Evolutionary conservation across 805 yeast species (phyloP).

Genomic region (Priceomyces fermenticarens): DNA sequence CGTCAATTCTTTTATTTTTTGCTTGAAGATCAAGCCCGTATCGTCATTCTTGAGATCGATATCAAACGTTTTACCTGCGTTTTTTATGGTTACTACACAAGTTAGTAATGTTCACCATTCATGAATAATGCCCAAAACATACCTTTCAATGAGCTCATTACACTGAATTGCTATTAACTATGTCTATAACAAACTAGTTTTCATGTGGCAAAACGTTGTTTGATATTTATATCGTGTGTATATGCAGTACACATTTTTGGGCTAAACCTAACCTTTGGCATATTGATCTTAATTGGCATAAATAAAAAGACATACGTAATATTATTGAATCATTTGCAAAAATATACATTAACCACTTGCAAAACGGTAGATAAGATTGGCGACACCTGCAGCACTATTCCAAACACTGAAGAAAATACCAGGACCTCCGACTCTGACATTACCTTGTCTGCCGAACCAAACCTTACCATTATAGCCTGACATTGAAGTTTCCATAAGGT

Average conservation of each 20-base stretch:
- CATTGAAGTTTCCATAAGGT: constrained; percentile 22
- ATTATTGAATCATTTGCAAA: too few relatives aligned
- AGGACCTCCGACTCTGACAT: constrained; percentile 35
- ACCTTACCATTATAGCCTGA: constrained; percentile 28
- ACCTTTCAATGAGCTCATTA: constrained; percentile 10
- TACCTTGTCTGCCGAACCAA: constrained; percentile 39
- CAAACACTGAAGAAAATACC: constrained; percentile 26
- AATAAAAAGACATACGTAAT: too few relatives aligned
- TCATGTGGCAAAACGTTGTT: too few relatives aligned
- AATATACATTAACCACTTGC: constrained; percentile 5
- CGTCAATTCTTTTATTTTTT: constrained; percentile 67
- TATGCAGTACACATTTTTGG: too few relatives aligned
- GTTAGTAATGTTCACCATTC: constrained; percentile 4
- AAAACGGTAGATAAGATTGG: constrained; percentile 21
- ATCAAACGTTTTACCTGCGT: constrained; percentile 42
- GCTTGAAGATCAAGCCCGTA: constrained; percentile 62
- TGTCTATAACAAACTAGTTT: too few relatives aligned
- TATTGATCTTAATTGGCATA: too few relatives aligned
- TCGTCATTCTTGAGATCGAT: constrained; percentile 46
- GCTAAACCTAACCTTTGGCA: too few relatives aligned
- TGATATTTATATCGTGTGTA: too few relatives aligned
- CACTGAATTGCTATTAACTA: neutral
- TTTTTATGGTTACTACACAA: constrained; percentile 27
- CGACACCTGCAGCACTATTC: constrained; percentile 29
- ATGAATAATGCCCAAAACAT: constrained; percentile 2